These are phyloP conservation scores for Fraxinus angustifolia DNA, from an alignment of 305 asterid genomes.

Conservation along the genomic window DNA sequence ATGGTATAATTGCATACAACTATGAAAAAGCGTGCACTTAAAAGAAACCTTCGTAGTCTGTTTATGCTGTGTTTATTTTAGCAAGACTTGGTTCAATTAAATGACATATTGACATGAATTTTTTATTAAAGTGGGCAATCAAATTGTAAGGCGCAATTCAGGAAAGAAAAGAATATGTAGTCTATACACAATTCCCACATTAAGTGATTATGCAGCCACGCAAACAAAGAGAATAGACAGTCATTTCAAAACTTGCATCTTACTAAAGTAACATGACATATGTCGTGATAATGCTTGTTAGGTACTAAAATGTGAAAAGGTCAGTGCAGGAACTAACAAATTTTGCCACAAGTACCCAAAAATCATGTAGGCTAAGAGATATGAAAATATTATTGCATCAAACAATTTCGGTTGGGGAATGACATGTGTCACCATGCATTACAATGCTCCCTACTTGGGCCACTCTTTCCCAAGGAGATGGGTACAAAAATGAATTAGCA, in stretches of 20 bases:
- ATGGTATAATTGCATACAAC: neutral
- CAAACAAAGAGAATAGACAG: neutral
- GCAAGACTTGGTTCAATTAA: neutral
- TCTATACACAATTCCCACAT: neutral
- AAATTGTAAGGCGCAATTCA: neutral
- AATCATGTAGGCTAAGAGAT: neutral
- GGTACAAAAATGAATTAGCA: neutral
- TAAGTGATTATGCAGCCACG: neutral
- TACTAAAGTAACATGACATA: neutral
- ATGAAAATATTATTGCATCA: neutral
- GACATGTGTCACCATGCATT: neutral
- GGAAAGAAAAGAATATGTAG: neutral
- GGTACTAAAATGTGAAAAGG: neutral
- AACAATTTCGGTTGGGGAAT: neutral
- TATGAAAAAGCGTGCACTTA: neutral
- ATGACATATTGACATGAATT: neutral
- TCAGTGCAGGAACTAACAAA: neutral
- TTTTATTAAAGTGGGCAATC: neutral
- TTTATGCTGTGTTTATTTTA: neutral
- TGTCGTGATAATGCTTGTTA: neutral
- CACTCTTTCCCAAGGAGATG: neutral
- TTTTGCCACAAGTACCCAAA: neutral
- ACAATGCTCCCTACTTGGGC: neutral
- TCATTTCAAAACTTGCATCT: neutral
- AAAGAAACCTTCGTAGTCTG: neutral